Percentiles rank a stretch among this genome's conserved stretches.
Evolutionary conservation across 805 yeast species (phyloP).

Genomic region (Nakazawaea populi): DNA sequence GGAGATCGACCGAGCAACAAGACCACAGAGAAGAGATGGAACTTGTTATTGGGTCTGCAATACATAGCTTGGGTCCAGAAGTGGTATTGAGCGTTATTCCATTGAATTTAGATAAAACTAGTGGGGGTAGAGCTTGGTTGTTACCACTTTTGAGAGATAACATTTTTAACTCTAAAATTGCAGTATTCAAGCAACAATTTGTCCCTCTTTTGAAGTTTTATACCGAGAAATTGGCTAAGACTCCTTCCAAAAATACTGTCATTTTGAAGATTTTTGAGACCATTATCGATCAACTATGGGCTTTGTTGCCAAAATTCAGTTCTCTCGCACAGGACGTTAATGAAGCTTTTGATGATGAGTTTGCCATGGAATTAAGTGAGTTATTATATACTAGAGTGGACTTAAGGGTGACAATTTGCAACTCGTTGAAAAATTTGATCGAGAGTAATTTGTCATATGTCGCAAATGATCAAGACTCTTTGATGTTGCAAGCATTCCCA

Average conservation of each 20-base stretch:
- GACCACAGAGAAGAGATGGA: conserved; percentile 74
- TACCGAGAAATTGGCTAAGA: conserved; percentile 36
- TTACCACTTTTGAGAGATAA: conserved; percentile 87
- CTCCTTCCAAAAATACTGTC: conserved; percentile 49
- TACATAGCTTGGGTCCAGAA: conserved; percentile 82
- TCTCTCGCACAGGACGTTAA: conserved; percentile 76
- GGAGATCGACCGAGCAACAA: conserved; percentile 73
- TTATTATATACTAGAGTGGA: conserved; percentile 69
- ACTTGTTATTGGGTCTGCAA: conserved; percentile 70
- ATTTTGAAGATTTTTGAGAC: conserved; percentile 79
- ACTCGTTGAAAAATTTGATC: conserved; percentile 70
- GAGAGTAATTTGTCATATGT: conserved; percentile 66
- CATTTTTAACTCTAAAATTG: conserved; percentile 63
- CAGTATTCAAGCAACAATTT: conserved; percentile 55
- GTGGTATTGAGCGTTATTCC: conserved; percentile 72
- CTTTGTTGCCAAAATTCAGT: conserved; percentile 82
- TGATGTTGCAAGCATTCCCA: conserved; percentile 56
- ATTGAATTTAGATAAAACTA: conserved; percentile 60
- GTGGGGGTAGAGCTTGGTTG: conserved; percentile 88
- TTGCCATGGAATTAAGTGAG: conserved; percentile 74
- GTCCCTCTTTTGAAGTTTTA: conserved; percentile 61
- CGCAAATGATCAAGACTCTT: conserved; percentile 46
- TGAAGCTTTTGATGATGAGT: conserved; percentile 59
- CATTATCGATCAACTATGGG: conserved; percentile 88
- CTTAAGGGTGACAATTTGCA: conserved; percentile 77